Percentiles rank a stretch among this genome's conserved stretches.
phyloP scores from a whole-genome alignment of 805 yeast genomes.

The Tetrapisispora fleetii region DNA sequence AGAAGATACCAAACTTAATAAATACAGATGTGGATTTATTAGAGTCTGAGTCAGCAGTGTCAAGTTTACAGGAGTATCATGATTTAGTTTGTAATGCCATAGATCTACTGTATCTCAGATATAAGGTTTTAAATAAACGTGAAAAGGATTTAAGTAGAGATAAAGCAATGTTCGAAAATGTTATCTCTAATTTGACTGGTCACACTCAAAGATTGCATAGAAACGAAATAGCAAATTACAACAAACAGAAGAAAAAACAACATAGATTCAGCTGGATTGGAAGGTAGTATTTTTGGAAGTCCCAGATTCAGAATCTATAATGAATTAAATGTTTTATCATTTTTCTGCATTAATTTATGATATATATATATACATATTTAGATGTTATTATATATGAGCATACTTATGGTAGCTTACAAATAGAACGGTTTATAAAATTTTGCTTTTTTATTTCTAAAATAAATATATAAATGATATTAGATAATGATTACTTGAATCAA shows the following conservation, averaged over 20 bases:
- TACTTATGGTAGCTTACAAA: neutral
- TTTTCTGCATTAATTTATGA: neutral
- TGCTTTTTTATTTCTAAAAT: slow-evolving; percentile 2
- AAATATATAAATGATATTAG: slow-evolving; percentile 4
- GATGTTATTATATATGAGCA: neutral
- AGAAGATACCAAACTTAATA: slow-evolving; percentile 13
- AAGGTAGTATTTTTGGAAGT: neutral
- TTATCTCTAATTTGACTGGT: slow-evolving; percentile 83
- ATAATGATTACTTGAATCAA: neutral
- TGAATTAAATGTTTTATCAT: neutral
- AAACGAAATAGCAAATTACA: slow-evolving; percentile 31
- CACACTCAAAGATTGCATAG: slow-evolving; percentile 75
- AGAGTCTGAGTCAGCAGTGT: slow-evolving; percentile 3
- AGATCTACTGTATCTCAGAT: slow-evolving; percentile 18
- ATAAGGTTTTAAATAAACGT: slow-evolving; percentile 32
- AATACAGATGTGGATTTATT: slow-evolving; percentile 4
- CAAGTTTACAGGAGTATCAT: slow-evolving; percentile 15
- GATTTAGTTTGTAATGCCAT: slow-evolving; percentile 22
- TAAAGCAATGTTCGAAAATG: slow-evolving; percentile 70
- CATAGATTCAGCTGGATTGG: slow-evolving; percentile 14
- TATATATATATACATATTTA: no score
- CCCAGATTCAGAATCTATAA: neutral
- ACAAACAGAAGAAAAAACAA: slow-evolving; percentile 25
- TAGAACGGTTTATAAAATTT: neutral
- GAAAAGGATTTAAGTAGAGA: slow-evolving; percentile 45